These are phyloP conservation scores for Avicennia marina DNA, from an alignment of 257 asterid genomes.

Conservation along the genomic window DNA sequence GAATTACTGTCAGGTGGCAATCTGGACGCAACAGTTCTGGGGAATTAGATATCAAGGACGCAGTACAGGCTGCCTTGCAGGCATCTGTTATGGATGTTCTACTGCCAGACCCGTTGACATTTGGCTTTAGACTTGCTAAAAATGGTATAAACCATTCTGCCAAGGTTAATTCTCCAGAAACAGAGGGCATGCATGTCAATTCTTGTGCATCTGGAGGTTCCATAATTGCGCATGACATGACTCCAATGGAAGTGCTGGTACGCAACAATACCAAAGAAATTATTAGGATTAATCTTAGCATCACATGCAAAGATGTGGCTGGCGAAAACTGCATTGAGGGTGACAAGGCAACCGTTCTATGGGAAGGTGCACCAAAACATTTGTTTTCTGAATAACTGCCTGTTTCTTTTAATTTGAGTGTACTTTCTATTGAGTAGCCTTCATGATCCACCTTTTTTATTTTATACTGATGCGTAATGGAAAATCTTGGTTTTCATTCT, in stretches of 20 bases:
- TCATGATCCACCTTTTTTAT: background rate
- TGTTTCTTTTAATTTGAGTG: background rate
- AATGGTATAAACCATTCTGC: conserved; percentile 22
- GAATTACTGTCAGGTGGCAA: conserved; percentile 92
- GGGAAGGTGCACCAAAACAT: conserved; percentile 73
- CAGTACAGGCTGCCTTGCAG: conserved; percentile 88
- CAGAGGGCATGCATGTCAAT: conserved; percentile 21
- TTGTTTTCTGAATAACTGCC: background rate
- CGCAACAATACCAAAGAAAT: conserved; percentile 91
- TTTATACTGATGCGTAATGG: background rate
- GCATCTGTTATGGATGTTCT: conserved; percentile 94
- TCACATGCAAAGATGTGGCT: conserved; percentile 94
- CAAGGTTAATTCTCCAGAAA: conserved; percentile 25
- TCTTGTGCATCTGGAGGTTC: conserved; percentile 32
- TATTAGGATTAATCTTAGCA: conserved; percentile 59
- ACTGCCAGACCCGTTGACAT: conserved; percentile 93
- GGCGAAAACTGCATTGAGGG: conserved; percentile 94
- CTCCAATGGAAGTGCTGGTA: conserved; percentile 82
- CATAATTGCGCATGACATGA: conserved; percentile 71
- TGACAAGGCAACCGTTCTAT: conserved; percentile 81
- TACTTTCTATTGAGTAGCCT: background rate
- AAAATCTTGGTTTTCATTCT: conserved; percentile 6
- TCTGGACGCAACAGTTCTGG: conserved; percentile 99
- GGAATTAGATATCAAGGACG: conserved; percentile 87
- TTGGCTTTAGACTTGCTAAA: conserved; percentile 82